These are phyloP conservation scores for Spencermartinsiella ligniputridi DNA, from an alignment of 1,139 yeast genomes.

Conservation along the genomic window DNA sequence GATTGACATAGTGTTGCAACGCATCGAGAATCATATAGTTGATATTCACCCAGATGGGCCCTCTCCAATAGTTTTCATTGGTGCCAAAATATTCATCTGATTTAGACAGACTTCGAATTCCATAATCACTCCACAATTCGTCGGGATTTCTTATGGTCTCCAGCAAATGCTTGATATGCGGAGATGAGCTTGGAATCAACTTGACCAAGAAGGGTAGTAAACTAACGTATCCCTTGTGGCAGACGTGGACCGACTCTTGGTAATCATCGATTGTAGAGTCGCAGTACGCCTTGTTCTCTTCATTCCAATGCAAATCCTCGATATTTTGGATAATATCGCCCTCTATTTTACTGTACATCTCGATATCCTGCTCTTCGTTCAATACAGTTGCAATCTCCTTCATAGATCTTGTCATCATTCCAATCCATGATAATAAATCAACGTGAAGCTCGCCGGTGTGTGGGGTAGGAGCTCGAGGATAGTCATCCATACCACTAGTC, in stretches of 20 bases:
- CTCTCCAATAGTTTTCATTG: conserved; percentile 93
- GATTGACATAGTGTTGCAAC: conserved; percentile 48
- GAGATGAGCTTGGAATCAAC: conserved; percentile 53
- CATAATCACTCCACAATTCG: conserved; percentile 73
- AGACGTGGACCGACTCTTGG: conserved; percentile 61
- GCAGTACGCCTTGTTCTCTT: conserved; percentile 64
- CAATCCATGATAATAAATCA: conserved; percentile 89
- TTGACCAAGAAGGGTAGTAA: conserved; percentile 80
- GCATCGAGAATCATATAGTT: conserved; percentile 78
- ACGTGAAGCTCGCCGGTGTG: conserved; percentile 89
- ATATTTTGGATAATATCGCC: conserved; percentile 56
- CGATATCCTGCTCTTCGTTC: conserved; percentile 54
- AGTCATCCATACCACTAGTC: conserved; percentile 94
- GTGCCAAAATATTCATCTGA: conserved; percentile 62
- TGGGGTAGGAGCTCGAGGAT: conserved; percentile 79
- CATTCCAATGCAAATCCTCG: conserved; percentile 77
- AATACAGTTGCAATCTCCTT: conserved; percentile 66
- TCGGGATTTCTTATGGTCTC: conserved; percentile 62
- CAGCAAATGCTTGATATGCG: conserved; percentile 48
- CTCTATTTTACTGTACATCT: conserved; percentile 49
- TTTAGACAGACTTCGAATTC: conserved; percentile 77
- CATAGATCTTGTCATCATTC: conserved; percentile 84
- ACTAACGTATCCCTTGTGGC: conserved; percentile 87
- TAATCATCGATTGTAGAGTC: conserved; percentile 74
- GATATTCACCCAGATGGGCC: conserved; percentile 90